Evolutionary conservation across 177 flowering plant genomes (phyloP).

Genomic region (Vitis hybrid): DNA sequence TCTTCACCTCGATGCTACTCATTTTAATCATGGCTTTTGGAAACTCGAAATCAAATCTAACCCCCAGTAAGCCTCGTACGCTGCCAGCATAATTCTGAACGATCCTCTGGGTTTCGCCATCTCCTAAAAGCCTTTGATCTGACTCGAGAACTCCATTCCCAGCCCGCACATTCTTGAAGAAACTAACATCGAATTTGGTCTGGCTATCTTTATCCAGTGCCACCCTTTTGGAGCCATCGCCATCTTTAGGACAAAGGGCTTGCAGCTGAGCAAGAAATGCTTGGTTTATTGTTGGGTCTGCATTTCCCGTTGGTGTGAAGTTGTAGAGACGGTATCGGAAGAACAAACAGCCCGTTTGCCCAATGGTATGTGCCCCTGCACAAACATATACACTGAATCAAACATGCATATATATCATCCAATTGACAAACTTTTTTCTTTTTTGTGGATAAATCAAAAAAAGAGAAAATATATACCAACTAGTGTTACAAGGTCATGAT

Average conservation of each 20-base stretch:
- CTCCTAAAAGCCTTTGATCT: constrained; percentile 74
- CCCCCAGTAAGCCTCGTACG: constrained; percentile 59
- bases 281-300: constrained; percentile 67
- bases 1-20: constrained; percentile 75
- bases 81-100: constrained; percentile 57
- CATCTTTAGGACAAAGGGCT: constrained; percentile 47
- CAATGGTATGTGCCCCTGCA: constrained; percentile 83
- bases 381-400: neutral
- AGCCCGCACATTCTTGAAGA: constrained; percentile 60
- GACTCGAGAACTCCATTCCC: constrained; percentile 74
- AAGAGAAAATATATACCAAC: constrained; percentile 41
- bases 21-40: constrained; percentile 66
- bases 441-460: neutral
- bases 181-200: constrained; percentile 49
- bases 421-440: neutral
- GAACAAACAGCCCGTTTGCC: constrained; percentile 63
- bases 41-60: constrained; percentile 58
- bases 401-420: neutral
- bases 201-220: constrained; percentile 61
- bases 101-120: constrained; percentile 34
- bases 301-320: constrained; percentile 61
- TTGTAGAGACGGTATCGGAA: constrained; percentile 69
- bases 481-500: constrained; percentile 74
- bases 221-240: constrained; percentile 53
- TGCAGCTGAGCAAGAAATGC: constrained; percentile 39